These are phyloP conservation scores for Cadophora gregata DNA, from an alignment of 2,329 filamentous ascomycete genomes.

Conservation along the genomic window DNA sequence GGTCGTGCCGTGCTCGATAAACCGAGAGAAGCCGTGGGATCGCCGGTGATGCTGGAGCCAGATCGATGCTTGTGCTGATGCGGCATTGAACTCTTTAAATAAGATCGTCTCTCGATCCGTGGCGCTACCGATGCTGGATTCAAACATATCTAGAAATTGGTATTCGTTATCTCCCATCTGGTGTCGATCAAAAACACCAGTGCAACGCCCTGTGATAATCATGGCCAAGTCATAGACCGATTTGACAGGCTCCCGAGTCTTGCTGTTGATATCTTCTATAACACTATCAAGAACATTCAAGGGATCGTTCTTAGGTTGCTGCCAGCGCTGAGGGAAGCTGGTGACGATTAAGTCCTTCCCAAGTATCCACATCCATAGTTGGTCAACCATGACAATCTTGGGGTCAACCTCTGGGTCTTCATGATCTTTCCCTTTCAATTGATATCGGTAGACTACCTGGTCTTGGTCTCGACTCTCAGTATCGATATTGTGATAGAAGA, in stretches of 20 bases:
- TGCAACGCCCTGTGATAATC: slow-evolving; percentile 50
- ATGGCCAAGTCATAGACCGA: slow-evolving; percentile 52
- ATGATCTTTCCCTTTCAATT: slow-evolving; percentile 27
- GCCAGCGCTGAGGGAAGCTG: slow-evolving; percentile 49
- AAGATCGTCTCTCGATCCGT: slow-evolving; percentile 37
- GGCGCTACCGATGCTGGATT: slow-evolving; percentile 38
- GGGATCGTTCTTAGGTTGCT: slow-evolving; percentile 50
- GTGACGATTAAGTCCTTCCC: slow-evolving; percentile 42
- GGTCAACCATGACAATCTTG: slow-evolving; percentile 51
- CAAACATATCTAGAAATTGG: slow-evolving; percentile 42
- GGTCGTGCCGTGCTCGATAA: slow-evolving; percentile 20
- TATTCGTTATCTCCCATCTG: slow-evolving; percentile 39
- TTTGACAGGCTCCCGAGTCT: slow-evolving; percentile 44
- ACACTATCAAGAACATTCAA: slow-evolving; percentile 50
- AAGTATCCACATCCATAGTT: slow-evolving; percentile 53
- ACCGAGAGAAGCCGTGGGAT: slow-evolving; percentile 28
- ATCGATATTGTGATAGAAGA: slow-evolving; percentile 51
- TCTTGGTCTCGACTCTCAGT: slow-evolving; percentile 48
- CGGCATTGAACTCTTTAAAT: slow-evolving; percentile 39
- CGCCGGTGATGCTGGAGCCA: slow-evolving; percentile 37
- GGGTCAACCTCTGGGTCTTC: slow-evolving; percentile 30
- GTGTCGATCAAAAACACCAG: slow-evolving; percentile 49
- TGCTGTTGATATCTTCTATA: slow-evolving; percentile 41
- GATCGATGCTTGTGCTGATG: slow-evolving; percentile 37
- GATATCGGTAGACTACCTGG: slow-evolving; percentile 42